Percentiles rank a stretch among this genome's conserved stretches.
Evolutionary conservation across 805 yeast genomes (phyloP).

Genomic region (Osmozyma mogii): DNA sequence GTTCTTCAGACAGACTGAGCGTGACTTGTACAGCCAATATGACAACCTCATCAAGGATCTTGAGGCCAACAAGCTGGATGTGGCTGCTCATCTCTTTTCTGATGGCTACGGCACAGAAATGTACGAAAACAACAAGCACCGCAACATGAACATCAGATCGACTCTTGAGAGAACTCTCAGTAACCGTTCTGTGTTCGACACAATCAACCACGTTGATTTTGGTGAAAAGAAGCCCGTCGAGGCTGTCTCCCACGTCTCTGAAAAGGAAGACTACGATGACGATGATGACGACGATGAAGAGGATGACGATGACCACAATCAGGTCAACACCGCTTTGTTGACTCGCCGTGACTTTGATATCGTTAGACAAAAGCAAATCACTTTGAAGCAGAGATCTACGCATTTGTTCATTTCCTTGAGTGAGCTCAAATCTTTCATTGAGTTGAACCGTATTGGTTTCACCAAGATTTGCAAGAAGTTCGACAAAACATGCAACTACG

Average conservation of each 20-base stretch:
- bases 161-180: slow-evolving; percentile 17
- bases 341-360: slow-evolving; percentile 9
- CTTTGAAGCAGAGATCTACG: slow-evolving; percentile 58
- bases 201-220: slow-evolving; percentile 20
- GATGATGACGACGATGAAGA: slow-evolving; percentile 22
- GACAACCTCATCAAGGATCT: slow-evolving; percentile 42
- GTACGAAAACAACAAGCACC: slow-evolving; percentile 13
- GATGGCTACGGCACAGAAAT: slow-evolving; percentile 15
- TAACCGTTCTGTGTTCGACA: slow-evolving; percentile 21
- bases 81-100: slow-evolving; percentile 18
- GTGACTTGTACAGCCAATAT: slow-evolving; percentile 37
- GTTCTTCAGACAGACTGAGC: slow-evolving; percentile 42
- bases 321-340: slow-evolving; percentile 4
- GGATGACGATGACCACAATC: slow-evolving; percentile 14
- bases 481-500: slow-evolving; percentile 69
- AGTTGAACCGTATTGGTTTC: slow-evolving; percentile 82
- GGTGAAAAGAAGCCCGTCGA: slow-evolving; percentile 7
- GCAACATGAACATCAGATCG: slow-evolving; percentile 12
- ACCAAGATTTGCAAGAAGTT: slow-evolving; percentile 86
- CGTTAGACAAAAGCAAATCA: slow-evolving; percentile 38
- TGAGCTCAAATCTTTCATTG: slow-evolving; percentile 76
- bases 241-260: not conserved
- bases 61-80: slow-evolving; percentile 20
- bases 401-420: slow-evolving; percentile 66
- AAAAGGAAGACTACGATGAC: slow-evolving; percentile 8